phyloP scores from a whole-genome alignment of 1,284 basidiomycete genomes.

The Irpex sp. region DNA sequence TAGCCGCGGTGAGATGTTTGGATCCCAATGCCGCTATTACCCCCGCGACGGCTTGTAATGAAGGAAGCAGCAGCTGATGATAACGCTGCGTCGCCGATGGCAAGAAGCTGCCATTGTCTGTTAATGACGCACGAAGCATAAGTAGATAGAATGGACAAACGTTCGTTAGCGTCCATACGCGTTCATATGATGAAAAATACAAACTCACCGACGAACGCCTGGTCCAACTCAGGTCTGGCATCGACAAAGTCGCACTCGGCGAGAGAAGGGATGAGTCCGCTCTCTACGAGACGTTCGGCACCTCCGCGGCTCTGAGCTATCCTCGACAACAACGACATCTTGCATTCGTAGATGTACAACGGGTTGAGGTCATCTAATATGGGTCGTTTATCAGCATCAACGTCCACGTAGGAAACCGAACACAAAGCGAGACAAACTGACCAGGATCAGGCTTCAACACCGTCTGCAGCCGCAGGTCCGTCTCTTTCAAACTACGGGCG shows the following conservation, averaged over 20 bases:
- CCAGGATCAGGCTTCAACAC: constrained; percentile 88
- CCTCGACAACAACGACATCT: constrained; percentile 83
- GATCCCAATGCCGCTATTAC: constrained; percentile 65
- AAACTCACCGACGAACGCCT: constrained; percentile 29
- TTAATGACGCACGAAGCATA: not conserved
- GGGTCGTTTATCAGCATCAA: not conserved
- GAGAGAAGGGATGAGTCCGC: constrained; percentile 73
- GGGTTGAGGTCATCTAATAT: constrained; percentile 79
- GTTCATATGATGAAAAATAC: too few species aligned
- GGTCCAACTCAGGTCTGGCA: constrained; percentile 74
- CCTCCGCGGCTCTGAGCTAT: constrained; percentile 80
- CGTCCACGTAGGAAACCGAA: constrained; percentile 1
- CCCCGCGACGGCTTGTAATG: constrained; percentile 72
- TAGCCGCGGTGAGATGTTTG: constrained; percentile 57
- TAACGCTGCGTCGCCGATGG: constrained; percentile 86
- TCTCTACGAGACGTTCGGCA: constrained; percentile 81
- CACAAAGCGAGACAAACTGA: constrained; percentile 29
- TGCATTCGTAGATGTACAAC: constrained; percentile 93
- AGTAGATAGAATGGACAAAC: too few species aligned
- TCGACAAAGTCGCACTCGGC: constrained; percentile 87
- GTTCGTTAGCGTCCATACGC: too few species aligned
- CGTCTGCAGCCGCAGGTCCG: constrained; percentile 73
- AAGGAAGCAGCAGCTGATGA: constrained; percentile 83
- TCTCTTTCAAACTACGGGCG: constrained; percentile 78
- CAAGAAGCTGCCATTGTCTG: constrained; percentile 82